Conservation (phyloP, 2,329 filamentous ascomycete species). For the Diaporthe destruens region DNA sequence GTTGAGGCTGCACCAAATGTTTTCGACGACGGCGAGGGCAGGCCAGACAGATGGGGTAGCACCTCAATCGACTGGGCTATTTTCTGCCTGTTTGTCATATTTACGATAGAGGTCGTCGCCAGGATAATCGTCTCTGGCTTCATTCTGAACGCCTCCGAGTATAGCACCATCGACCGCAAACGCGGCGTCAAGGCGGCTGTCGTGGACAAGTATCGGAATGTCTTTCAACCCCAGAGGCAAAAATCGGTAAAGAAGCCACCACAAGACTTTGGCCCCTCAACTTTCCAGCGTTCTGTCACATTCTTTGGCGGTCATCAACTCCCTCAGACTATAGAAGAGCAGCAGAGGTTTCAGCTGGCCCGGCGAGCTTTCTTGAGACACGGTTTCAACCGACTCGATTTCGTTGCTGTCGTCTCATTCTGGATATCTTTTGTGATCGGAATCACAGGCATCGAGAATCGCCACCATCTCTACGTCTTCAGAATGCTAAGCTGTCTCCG, state of each 20-base stretch:
- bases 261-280: constrained; percentile 66
- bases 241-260: constrained; percentile 71
- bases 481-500: constrained; percentile 96
- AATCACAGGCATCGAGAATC: constrained; percentile 75
- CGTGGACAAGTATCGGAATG: constrained; percentile 78
- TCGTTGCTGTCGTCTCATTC: constrained; percentile 92
- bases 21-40: constrained; percentile 70
- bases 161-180: constrained; percentile 88
- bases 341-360: constrained; percentile 87
- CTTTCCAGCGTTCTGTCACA: constrained; percentile 83
- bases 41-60: constrained; percentile 75
- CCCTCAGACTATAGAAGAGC: constrained; percentile 77
- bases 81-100: constrained; percentile 86
- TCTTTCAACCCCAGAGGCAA: constrained; percentile 86
- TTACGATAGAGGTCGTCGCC: constrained; percentile 86
- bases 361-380: constrained; percentile 93
- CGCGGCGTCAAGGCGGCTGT: constrained; percentile 81
- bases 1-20: constrained; percentile 84
- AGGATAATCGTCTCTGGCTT: constrained; percentile 95
- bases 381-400: constrained; percentile 95
- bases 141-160: constrained; percentile 89
- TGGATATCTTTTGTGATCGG: constrained; percentile 89
- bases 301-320: constrained; percentile 74
- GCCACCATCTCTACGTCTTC: constrained; percentile 86
- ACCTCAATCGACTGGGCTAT: constrained; percentile 83